Conservation (phyloP, 352 stramenopile species). For the Phytophthora podocarpi region DNA sequence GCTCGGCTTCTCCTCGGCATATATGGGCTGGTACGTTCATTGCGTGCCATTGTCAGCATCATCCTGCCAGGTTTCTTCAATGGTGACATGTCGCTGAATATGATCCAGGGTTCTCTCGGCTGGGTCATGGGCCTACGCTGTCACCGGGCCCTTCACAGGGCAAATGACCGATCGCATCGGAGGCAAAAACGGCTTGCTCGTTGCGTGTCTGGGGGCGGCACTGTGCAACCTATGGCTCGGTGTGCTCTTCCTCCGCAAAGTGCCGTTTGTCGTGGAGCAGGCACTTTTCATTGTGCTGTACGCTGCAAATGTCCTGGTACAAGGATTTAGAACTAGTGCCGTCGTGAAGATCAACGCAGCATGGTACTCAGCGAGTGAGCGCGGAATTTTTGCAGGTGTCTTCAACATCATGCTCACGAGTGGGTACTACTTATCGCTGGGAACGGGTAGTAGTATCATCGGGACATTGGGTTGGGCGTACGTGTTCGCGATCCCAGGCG, state of each 20-base stretch:
- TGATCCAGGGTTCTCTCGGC: slow-evolving; percentile 61
- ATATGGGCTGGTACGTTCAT: slow-evolving; percentile 81
- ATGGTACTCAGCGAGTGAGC: slow-evolving; percentile 70
- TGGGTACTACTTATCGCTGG: slow-evolving; percentile 76
- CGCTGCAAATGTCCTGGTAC: slow-evolving; percentile 67
- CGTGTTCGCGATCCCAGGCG: slow-evolving; percentile 70
- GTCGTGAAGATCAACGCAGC: slow-evolving; percentile 87
- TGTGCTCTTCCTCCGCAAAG: slow-evolving; percentile 52
- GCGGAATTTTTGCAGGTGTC: slow-evolving; percentile 68
- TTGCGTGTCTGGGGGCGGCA: slow-evolving; percentile 63
- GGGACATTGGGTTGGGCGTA: slow-evolving; percentile 68
- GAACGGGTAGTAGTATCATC: slow-evolving; percentile 66
- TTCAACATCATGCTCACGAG: slow-evolving; percentile 85
- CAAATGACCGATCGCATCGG: slow-evolving; percentile 76
- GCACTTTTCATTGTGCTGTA: slow-evolving; percentile 66
- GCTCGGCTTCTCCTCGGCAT: slow-evolving; percentile 65
- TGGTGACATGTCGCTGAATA: too few relatives aligned
- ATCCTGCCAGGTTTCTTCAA: too few relatives aligned
- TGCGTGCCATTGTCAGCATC: too few relatives aligned
- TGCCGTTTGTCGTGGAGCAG: slow-evolving; percentile 37
- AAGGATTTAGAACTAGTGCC: slow-evolving; percentile 79
- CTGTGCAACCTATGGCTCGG: slow-evolving; percentile 70
- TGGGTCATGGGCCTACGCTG: slow-evolving; percentile 73
- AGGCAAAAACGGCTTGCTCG: slow-evolving; percentile 69
- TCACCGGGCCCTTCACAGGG: slow-evolving; percentile 67